These are phyloP conservation scores for Nidula niveotomentosa DNA, from an alignment of 1,284 basidiomycete species.

Conservation along the genomic window DNA sequence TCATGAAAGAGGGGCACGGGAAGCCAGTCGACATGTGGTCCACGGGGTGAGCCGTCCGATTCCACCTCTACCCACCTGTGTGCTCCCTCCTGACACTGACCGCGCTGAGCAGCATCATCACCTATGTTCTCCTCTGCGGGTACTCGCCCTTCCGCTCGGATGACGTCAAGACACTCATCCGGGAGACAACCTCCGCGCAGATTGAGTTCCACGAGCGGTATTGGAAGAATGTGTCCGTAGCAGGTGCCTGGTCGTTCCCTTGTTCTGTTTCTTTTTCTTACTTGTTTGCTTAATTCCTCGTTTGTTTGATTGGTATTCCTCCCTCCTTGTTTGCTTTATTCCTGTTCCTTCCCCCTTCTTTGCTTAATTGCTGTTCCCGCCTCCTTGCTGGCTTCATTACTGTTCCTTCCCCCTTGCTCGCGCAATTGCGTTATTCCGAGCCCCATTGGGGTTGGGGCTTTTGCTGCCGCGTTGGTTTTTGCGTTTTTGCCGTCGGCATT, in stretches of 20 bases:
- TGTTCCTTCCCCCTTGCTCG: too few species aligned
- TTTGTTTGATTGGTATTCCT: too few species aligned
- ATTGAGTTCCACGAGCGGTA: slow-evolving; percentile 93
- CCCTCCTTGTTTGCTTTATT: too few species aligned
- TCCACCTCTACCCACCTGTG: background rate
- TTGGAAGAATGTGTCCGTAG: slow-evolving; percentile 85
- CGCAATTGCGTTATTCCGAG: too few species aligned
- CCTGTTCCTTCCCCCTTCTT: too few species aligned
- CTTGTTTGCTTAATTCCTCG: too few species aligned
- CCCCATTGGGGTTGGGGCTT: too few species aligned
- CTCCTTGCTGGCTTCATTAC: too few species aligned
- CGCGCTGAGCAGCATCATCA: slow-evolving; percentile 69
- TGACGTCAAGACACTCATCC: slow-evolving; percentile 57
- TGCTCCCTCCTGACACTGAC: background rate
- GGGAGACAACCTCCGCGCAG: slow-evolving; percentile 81
- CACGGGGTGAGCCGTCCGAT: slow-evolving; percentile 64
- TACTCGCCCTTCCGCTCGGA: slow-evolving; percentile 93
- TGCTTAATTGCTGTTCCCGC: too few species aligned
- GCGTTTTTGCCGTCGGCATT: too few species aligned
- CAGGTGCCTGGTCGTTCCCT: slow-evolving; percentile 43
- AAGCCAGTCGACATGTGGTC: slow-evolving; percentile 95
- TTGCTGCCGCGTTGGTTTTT: too few species aligned
- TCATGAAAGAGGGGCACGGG: slow-evolving; percentile 82
- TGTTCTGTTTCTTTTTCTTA: too few species aligned
- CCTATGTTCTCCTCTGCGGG: slow-evolving; percentile 90